Evolutionary conservation across 1,284 basidiomycete species (phyloP), one percentile per base, ranked within the genome.

Genomic region (Bondarzewia mesenterica): DNA sequence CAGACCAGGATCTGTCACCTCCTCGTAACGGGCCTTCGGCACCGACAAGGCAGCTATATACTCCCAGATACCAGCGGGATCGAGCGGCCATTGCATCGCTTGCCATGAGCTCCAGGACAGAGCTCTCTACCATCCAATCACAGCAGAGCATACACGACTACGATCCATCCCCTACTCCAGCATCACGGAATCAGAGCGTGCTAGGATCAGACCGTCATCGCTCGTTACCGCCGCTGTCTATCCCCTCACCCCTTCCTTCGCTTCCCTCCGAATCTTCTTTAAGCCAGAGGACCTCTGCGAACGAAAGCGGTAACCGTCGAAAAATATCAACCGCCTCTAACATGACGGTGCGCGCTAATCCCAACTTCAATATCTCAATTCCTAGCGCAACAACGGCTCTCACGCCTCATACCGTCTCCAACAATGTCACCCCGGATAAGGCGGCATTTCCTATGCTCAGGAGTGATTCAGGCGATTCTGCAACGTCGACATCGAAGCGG

Each of bases 121-220:
- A 45, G 48, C 50, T 74, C 47, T 52, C 60, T 2, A 59, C 64
- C 7, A 52, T 66, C 46, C 72, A 71, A 55, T 75, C 68, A 44
- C 76, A 65, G 45, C 71, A 68, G 57, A 73, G 66, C 15, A 41
- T 73, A 3, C 66, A 67, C 23, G 66, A 65, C n/a, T 60, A 78
- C 51, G 83, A 85, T 14, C 81, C 82, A 0, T 84, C 82, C 2
- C 82, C 84, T 0, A 82, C 82, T 0, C 82, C 82, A 32, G 68
- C 66, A 4, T 66, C 78, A 7, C 69, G 80, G 37, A 63, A 63
- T 45, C 55, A 54, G n/a, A 49, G 60, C 25, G 57, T 54, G 15
- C 53, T 8, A 7, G 12, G 44, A 45, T 16, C 59, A 3, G 70
- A 71, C 20, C 68, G 69, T 25, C 60, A 64, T 21, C 69, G 67